phyloP scores from a whole-genome alignment of 345 rosid species.

The Linum trigynum region DNA sequence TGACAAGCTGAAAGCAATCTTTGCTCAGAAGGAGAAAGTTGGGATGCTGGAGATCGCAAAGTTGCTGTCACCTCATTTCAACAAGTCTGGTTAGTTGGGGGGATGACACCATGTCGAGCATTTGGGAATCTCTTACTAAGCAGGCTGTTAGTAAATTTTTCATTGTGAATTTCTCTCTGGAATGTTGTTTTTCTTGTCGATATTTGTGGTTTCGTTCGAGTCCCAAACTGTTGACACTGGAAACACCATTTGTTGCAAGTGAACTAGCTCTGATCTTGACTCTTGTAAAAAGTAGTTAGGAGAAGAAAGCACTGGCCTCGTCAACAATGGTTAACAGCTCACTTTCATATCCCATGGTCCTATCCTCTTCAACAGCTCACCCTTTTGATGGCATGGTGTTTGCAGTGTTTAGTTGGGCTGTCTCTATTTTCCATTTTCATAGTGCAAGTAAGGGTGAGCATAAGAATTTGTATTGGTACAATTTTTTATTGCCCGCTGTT shows the following conservation, averaged over 20 bases:
- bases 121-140: background rate
- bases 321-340: background rate
- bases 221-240: background rate
- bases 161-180: background rate
- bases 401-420: no score
- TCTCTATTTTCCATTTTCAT: no score
- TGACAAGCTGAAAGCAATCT: conserved; percentile 60
- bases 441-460: no score
- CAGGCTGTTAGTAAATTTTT: background rate
- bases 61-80: conserved; percentile 53
- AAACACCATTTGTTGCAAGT: background rate
- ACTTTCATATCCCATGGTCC: no score
- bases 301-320: background rate
- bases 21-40: conserved; percentile 56
- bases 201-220: background rate
- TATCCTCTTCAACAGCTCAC: no score
- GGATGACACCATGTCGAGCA: background rate
- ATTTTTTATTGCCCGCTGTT: no score
- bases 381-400: no score
- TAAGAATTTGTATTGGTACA: no score
- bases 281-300: background rate
- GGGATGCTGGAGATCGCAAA: conserved; percentile 69
- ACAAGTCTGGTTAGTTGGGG: conserved; percentile 24
- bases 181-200: background rate
- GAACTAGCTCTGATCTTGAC: background rate